Evolutionary conservation across 2,329 filamentous ascomycete genomes (phyloP).

Genomic region (Tolypocladium ovalisporum): DNA sequence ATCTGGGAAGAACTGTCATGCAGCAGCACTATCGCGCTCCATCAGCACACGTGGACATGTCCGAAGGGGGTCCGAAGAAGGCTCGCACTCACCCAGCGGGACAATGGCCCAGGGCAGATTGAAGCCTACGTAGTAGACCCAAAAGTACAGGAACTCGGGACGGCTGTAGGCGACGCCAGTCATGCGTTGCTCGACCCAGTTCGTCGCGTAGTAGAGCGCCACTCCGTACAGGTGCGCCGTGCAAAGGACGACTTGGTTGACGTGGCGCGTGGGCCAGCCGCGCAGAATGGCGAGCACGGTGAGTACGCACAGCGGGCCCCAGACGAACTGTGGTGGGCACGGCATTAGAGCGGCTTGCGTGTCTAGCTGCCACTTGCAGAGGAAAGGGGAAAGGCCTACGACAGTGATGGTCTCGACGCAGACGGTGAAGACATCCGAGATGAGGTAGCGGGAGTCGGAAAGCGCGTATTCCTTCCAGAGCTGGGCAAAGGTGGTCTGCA

Average conservation of each 20-base stretch:
- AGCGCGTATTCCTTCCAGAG: constrained; percentile 89
- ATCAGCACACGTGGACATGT: neutral
- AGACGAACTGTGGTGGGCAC: constrained; percentile 28
- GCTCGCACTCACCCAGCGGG: constrained; percentile 35
- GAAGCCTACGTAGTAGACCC: constrained; percentile 51
- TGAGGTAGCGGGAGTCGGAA: constrained; percentile 80
- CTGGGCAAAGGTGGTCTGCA: constrained; percentile 68
- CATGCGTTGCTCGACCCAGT: constrained; percentile 34
- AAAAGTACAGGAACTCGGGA: constrained; percentile 50
- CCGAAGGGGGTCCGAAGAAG: neutral
- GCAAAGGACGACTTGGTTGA: constrained; percentile 39
- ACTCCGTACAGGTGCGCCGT: constrained; percentile 50
- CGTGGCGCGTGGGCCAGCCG: constrained; percentile 33
- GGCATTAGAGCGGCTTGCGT: neutral
- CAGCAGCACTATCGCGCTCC: constrained; percentile 14
- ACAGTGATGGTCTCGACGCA: constrained; percentile 77
- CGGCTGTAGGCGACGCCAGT: constrained; percentile 40
- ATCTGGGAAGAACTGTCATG: constrained; percentile 19
- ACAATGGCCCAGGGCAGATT: constrained; percentile 51
- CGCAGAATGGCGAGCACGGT: constrained; percentile 34
- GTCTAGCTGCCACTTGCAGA: neutral
- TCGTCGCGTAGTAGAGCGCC: constrained; percentile 51
- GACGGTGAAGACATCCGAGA: constrained; percentile 72
- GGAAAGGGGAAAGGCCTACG: constrained; percentile 33
- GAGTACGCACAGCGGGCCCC: constrained; percentile 47